Percentiles rank a stretch among this genome's conserved stretches.
phyloP scores from a whole-genome alignment of 495 filamentous ascomycete genomes.

The Pseudomonodictys pantanalensis region DNA sequence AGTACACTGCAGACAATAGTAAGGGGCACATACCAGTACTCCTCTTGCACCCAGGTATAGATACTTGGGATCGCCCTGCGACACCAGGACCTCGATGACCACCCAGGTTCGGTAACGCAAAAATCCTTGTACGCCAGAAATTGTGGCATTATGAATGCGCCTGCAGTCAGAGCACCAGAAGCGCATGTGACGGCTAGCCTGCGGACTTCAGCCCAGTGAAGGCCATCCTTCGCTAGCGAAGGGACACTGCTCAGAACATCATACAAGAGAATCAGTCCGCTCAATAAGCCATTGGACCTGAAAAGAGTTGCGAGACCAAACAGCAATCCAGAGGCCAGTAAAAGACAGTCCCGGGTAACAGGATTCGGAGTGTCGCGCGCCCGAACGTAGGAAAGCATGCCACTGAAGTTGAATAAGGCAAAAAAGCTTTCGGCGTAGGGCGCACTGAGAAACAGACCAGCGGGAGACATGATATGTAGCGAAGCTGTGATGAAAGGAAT shows the following conservation, averaged over 20 bases:
- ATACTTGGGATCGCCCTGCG: constrained; percentile 68
- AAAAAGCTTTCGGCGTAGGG: constrained; percentile 82
- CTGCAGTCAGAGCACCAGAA: constrained; percentile 63
- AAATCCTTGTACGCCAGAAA: constrained; percentile 68
- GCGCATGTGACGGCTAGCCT: constrained; percentile 56
- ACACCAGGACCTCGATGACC: constrained; percentile 69
- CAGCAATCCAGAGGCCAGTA: constrained; percentile 58
- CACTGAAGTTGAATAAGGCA: constrained; percentile 71
- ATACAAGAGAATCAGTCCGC: constrained; percentile 67
- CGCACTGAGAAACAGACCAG: constrained; percentile 83
- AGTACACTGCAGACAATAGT: constrained; percentile 1
- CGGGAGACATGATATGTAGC: constrained; percentile 80
- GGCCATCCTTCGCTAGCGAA: too few relatives aligned
- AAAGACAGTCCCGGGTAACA: background rate
- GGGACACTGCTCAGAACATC: constrained; percentile 52
- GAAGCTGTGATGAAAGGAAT: constrained; percentile 65
- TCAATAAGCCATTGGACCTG: constrained; percentile 84
- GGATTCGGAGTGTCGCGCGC: constrained; percentile 31
- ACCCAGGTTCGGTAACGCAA: constrained; percentile 49
- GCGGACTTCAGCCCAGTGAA: too few relatives aligned
- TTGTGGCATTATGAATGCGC: constrained; percentile 71
- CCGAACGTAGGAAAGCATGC: constrained; percentile 61
- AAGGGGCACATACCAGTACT: constrained; percentile 72
- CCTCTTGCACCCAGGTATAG: constrained; percentile 80
- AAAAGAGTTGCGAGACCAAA: constrained; percentile 74